Evolutionary conservation across 208 protist genomes (phyloP), one percentile per base, ranked within the genome.

Genomic region (Lotmaria passim): DNA sequence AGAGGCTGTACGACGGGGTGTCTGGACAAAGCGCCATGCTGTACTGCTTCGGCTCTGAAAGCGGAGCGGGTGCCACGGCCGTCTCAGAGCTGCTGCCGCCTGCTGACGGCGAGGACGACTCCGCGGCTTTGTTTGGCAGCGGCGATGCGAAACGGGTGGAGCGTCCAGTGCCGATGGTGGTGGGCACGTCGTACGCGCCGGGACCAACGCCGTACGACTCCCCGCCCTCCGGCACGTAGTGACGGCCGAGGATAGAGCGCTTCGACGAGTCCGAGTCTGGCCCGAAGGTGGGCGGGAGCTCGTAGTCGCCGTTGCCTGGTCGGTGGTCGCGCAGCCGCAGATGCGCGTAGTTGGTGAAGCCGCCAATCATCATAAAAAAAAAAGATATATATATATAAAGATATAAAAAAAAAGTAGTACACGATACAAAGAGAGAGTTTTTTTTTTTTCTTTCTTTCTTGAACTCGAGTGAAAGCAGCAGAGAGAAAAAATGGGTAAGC

Each of bases 331-430:
- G 89, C 38, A 87, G 65, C 17, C 89, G 83, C 51, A 94, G 67
- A 55, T 91, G 86, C 30, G 89, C 89, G 75, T 81, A 94, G 57
- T 85, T 80, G 41, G 78, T 87, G 44, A 94, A 89, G n/a, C 89
- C 89, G 8, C 79, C 78, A 38, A 82, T 64, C 61, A 73, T 64
- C 46, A 51, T 14, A 51, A 6, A 21, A 47, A 21, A 55, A 2
- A 57, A 24, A 21, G 41, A 17, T 3, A 19, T 6, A 15, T 19
- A 5, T 46, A 19, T 19, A 46, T 17, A 17, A 39, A 31, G n/a
- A n/a, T n/a, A n/a, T n/a, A 34, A 56, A 33, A 36, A 56, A 36
- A 56, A 36, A 52, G 47, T 7, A 7, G 36, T 41, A 41, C 36
- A 12, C 36, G n/a, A 57, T 69, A 58, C 7, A 71, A 47, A 72